phyloP scores from a whole-genome alignment of 2,329 filamentous ascomycete species.

The Diaporthe batatas region DNA sequence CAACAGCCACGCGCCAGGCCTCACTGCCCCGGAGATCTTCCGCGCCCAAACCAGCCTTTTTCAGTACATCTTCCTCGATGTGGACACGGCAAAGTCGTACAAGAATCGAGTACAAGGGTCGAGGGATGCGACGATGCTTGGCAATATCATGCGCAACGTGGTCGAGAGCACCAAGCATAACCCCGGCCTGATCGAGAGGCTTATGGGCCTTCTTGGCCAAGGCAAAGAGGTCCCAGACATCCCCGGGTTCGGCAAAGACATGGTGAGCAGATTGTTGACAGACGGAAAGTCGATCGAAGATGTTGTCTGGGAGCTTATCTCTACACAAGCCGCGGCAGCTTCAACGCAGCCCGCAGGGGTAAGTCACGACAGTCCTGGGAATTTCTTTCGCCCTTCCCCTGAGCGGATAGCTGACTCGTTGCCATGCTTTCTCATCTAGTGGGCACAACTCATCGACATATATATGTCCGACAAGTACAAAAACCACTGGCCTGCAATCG shows the following conservation, averaged over 20 bases:
- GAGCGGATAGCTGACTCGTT: neutral
- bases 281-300: neutral
- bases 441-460: constrained; percentile 10
- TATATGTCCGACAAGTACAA: constrained; percentile 14
- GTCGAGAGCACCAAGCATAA: constrained; percentile 10
- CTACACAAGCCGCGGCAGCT: constrained; percentile 1
- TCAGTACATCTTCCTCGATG: constrained; percentile 15
- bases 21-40: constrained; percentile 7
- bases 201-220: neutral
- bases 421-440: neutral
- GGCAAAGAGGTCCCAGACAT: neutral
- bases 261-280: neutral
- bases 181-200: constrained; percentile 9
- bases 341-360: neutral
- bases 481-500: constrained; percentile 1
- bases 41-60: neutral
- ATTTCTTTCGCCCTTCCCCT: no score
- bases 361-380: neutral
- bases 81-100: constrained; percentile 5
- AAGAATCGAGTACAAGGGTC: constrained; percentile 2
- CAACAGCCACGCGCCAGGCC: neutral
- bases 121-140: neutral
- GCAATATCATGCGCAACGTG: neutral
- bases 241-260: neutral
- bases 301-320: constrained; percentile 8